Conservation (phyloP, 2,329 filamentous ascomycete genomes). For the Chrysosphaeria jannelii region DNA sequence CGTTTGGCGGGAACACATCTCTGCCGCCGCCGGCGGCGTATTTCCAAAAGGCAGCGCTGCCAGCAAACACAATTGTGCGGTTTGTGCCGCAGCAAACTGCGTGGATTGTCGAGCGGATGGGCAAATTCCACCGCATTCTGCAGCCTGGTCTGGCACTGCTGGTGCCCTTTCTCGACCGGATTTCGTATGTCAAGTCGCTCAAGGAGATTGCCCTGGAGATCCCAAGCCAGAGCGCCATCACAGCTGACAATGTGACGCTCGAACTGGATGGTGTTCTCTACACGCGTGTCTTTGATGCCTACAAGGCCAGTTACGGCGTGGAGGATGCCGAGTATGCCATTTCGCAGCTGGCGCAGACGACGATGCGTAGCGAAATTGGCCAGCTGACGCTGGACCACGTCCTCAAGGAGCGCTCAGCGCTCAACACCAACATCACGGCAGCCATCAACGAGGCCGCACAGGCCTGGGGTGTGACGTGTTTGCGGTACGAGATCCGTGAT, state of each 20-base stretch:
- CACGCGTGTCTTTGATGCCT: conserved; percentile 88
- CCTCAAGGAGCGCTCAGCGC: conserved; percentile 77
- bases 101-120: conserved; percentile 99
- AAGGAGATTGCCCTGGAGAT: conserved; percentile 95
- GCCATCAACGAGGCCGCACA: conserved; percentile 95
- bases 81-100: conserved; percentile 99
- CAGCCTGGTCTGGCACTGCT: conserved; percentile 75
- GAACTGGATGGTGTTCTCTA: conserved; percentile 90
- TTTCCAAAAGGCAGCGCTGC: conserved; percentile 45
- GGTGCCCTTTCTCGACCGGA: conserved; percentile 73
- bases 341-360: conserved; percentile 88
- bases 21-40: conserved; percentile 38
- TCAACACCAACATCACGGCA: conserved; percentile 95
- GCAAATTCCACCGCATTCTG: conserved; percentile 79
- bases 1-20: conserved; percentile 1
- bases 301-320: conserved; percentile 94
- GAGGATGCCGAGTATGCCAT: conserved; percentile 98
- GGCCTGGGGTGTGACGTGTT: conserved; percentile 85
- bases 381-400: conserved; percentile 92
- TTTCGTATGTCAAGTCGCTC: conserved; percentile 90
- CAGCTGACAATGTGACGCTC: conserved; percentile 89
- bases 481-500: conserved; percentile 93
- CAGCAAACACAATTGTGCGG: conserved; percentile 78
- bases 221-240: conserved; percentile 89
- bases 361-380: conserved; percentile 95